Evolutionary conservation across 108 stramenopile species (phyloP).

Genomic region (Stephanodiscus triporus): DNA sequence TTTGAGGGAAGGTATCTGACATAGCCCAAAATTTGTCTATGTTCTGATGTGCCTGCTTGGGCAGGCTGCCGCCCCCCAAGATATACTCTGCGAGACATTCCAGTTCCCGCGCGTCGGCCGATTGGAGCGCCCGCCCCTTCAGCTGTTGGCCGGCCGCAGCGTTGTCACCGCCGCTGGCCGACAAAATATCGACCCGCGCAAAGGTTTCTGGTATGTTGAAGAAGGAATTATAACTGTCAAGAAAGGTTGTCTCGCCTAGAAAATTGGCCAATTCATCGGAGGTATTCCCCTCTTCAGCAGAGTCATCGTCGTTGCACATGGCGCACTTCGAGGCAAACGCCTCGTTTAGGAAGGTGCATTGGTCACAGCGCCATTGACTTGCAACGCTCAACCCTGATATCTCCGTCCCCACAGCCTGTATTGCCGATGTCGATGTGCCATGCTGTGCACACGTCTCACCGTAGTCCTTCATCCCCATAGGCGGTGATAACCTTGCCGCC

Average conservation of each 20-base stretch:
- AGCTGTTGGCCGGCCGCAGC: constrained; percentile 2
- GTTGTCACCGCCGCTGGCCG: not conserved
- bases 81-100: constrained; percentile 22
- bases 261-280: constrained; percentile 43
- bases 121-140: constrained; percentile 10
- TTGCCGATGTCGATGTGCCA: not conserved
- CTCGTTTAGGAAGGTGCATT: constrained; percentile 46
- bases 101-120: constrained; percentile 24
- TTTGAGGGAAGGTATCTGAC: constrained; percentile 12
- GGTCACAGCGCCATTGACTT: constrained; percentile 38
- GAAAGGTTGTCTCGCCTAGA: constrained; percentile 25
- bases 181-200: not conserved
- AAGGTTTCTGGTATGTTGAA: constrained; percentile 8
- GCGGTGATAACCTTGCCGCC: not conserved
- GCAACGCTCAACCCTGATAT: not conserved
- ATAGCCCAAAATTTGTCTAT: constrained; percentile 15
- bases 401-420: not conserved
- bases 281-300: constrained; percentile 12
- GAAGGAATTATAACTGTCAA: constrained; percentile 1
- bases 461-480: not conserved
- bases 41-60: constrained; percentile 10
- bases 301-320: constrained; percentile 54
- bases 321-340: constrained; percentile 15
- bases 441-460: not conserved
- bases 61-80: constrained; percentile 33